Evolutionary conservation across 2,329 filamentous ascomycete species (phyloP).

Genomic region (Paecilomyces variotii): DNA sequence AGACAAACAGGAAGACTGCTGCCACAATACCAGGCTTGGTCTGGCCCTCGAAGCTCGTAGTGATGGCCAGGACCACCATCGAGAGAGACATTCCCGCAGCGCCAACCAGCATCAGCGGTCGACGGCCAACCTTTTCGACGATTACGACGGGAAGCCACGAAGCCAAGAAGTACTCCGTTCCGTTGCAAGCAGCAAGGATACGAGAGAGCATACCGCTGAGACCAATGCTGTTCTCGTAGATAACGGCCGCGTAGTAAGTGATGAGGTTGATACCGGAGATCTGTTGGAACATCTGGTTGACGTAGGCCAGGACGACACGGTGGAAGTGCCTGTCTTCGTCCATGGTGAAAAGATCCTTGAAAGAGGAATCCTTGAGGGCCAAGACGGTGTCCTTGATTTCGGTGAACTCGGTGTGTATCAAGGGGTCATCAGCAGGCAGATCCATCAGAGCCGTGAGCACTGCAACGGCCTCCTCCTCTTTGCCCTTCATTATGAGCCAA

Average conservation of each 20-base stretch:
- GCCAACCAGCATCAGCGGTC: constrained; percentile 65
- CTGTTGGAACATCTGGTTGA: constrained; percentile 51
- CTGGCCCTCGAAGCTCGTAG: constrained; percentile 28
- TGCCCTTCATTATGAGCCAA: constrained; percentile 50
- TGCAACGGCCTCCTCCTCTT: constrained; percentile 43
- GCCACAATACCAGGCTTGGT: constrained; percentile 34
- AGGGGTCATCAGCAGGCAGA: constrained; percentile 37
- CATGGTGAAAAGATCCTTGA: constrained; percentile 53
- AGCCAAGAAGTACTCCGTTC: constrained; percentile 47
- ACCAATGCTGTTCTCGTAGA: constrained; percentile 36
- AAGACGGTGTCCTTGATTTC: constrained; percentile 48
- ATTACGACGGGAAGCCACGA: constrained; percentile 44
- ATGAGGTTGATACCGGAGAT: constrained; percentile 39
- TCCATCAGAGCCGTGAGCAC: constrained; percentile 42
- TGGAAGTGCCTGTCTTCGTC: constrained; percentile 49
- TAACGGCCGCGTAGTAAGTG: constrained; percentile 38
- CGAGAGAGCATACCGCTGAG: constrained; percentile 35
- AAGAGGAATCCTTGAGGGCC: constrained; percentile 44
- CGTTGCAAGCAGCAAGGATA: constrained; percentile 46
- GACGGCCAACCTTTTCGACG: constrained; percentile 46
- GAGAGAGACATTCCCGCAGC: constrained; percentile 55
- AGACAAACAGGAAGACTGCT: constrained; percentile 52
- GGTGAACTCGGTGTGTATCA: constrained; percentile 40
- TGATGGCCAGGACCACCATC: constrained; percentile 53
- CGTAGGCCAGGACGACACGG: constrained; percentile 47